Conservation (phyloP, 352 stramenopile species). For the Pelagophyceae sp. region DNA sequence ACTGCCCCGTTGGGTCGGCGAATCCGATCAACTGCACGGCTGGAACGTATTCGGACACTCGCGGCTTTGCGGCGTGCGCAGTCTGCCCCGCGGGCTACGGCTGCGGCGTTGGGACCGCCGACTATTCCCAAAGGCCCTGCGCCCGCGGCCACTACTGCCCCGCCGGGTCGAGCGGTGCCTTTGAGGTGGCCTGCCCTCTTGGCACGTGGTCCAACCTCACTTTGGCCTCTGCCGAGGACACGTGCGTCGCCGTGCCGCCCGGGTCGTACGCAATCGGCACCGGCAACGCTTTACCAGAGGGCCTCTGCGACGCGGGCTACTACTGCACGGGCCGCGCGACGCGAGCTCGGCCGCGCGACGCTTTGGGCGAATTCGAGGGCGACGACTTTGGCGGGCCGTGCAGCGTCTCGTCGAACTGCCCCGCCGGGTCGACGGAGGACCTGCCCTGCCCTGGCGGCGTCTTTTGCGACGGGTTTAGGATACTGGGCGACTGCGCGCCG, state of each 20-base stretch:
- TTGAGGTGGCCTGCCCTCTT: slow-evolving; percentile 62
- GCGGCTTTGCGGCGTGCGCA: slow-evolving; percentile 58
- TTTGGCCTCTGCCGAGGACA: neutral
- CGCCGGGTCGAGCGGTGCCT: slow-evolving; percentile 52
- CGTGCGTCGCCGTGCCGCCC: slow-evolving; percentile 28
- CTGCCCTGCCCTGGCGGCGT: slow-evolving; percentile 23
- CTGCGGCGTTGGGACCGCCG: slow-evolving; percentile 38
- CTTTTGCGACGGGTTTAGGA: slow-evolving; percentile 24
- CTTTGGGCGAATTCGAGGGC: neutral
- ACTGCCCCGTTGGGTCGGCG: slow-evolving; percentile 55
- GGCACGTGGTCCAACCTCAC: slow-evolving; percentile 57
- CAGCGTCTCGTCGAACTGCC: neutral
- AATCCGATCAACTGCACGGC: slow-evolving; percentile 46
- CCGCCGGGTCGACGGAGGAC: neutral
- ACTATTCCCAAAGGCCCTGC: slow-evolving; percentile 27
- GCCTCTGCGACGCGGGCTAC: slow-evolving; percentile 23
- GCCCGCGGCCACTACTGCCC: slow-evolving; percentile 72
- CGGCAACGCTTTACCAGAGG: slow-evolving; percentile 9
- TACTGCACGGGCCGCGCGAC: slow-evolving; percentile 26
- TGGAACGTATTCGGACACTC: slow-evolving; percentile 45
- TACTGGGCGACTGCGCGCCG: slow-evolving; percentile 42
- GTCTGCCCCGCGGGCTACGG: slow-evolving; percentile 45
- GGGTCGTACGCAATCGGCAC: slow-evolving; percentile 53
- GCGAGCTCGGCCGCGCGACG: neutral
- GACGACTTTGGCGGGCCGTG: neutral